Base-by-base conservation (phyloP, 495 filamentous ascomycete genomes). In the Daldinia decipiens region DNA sequence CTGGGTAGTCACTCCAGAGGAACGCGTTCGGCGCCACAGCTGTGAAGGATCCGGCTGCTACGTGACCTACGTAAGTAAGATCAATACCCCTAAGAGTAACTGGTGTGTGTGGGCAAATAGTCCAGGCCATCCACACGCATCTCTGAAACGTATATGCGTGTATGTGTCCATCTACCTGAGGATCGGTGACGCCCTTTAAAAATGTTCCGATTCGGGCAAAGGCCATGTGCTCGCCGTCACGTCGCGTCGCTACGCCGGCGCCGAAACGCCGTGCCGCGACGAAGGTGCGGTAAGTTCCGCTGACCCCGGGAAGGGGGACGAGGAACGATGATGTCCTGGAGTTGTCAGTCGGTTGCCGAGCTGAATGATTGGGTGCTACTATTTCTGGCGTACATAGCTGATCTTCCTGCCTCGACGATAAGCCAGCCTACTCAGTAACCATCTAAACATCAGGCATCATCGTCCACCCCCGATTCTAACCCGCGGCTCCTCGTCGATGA, bases 11-110 rank as follows among this genome's bases (percentile, higher is more conserved):
- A 45, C 9, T 6, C 17, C 8, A 57, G 19, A 57, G 32, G 54
- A 57, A 19, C n/a, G 5, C 17, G 9, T 47, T 45, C 40, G 34
- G 29, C 62, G 62, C 68, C 68, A 29, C 56, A 26, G 56, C 9
- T 27, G n/a, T 58, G 62, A 32, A 67, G 64, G 29, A 21, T 21
- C 26, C 9, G 38, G 19, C 12, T 40, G 21, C 55, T 19, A 58
- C 55, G 55, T 19, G 57, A 59, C 57, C 39, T 19, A 57, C 68
- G 62, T 71, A 61, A 50, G 56, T 61, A 71, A 66, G 31, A 65
- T 65, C 32, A 9, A 17, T 45, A 6, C 65, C 45, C 59, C 7
- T 34, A 31, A 40, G 19, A 63, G 13, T 45, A 29, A 26, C 7
- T 53, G 50, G 60, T 13, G 34, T 36, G 9, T 11, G n/a, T 50